phyloP scores from a whole-genome alignment of 2,329 filamentous ascomycete genomes.

The Piedraia hortae region DNA sequence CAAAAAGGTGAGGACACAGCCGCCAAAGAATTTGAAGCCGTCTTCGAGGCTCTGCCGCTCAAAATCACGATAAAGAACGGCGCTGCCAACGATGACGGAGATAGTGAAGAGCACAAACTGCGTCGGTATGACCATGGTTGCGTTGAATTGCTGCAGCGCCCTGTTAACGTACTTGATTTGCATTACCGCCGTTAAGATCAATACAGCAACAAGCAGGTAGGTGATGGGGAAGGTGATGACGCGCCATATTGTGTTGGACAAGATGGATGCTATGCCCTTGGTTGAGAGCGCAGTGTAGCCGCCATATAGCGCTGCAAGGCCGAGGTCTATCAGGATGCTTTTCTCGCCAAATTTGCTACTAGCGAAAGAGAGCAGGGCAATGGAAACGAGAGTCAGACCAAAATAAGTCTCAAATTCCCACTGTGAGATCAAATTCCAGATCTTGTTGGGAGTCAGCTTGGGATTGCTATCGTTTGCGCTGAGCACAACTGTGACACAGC shows the following conservation, averaged over 20 bases:
- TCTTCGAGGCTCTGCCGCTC: slow-evolving; percentile 49
- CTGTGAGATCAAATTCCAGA: slow-evolving; percentile 66
- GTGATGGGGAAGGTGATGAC: slow-evolving; percentile 80
- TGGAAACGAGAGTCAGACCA: slow-evolving; percentile 44
- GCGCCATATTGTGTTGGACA: slow-evolving; percentile 71
- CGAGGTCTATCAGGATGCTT: slow-evolving; percentile 74
- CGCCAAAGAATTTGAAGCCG: slow-evolving; percentile 62
- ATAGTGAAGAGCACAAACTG: slow-evolving; percentile 95
- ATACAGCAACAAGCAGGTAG: slow-evolving; percentile 54
- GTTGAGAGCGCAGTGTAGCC: slow-evolving; percentile 93
- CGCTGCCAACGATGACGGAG: slow-evolving; percentile 82
- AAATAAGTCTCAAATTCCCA: slow-evolving; percentile 83
- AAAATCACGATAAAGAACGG: slow-evolving; percentile 82
- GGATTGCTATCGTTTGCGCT: slow-evolving; percentile 74
- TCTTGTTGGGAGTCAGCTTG: slow-evolving; percentile 69
- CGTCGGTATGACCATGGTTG: slow-evolving; percentile 89
- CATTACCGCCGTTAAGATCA: slow-evolving; percentile 69
- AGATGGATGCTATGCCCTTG: slow-evolving; percentile 82
- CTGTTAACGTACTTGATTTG: slow-evolving; percentile 93
- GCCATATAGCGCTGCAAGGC: slow-evolving; percentile 83
- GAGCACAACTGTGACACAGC: slow-evolving; percentile 75
- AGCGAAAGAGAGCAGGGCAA: slow-evolving; percentile 49
- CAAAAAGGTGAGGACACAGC: slow-evolving; percentile 75
- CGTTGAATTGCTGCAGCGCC: slow-evolving; percentile 74
- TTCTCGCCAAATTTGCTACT: slow-evolving; percentile 63